Percentiles rank a stretch among this genome's conserved stretches.
Evolutionary conservation across 2,329 filamentous ascomycete genomes (phyloP).

Genomic region (Phoma sp.): DNA sequence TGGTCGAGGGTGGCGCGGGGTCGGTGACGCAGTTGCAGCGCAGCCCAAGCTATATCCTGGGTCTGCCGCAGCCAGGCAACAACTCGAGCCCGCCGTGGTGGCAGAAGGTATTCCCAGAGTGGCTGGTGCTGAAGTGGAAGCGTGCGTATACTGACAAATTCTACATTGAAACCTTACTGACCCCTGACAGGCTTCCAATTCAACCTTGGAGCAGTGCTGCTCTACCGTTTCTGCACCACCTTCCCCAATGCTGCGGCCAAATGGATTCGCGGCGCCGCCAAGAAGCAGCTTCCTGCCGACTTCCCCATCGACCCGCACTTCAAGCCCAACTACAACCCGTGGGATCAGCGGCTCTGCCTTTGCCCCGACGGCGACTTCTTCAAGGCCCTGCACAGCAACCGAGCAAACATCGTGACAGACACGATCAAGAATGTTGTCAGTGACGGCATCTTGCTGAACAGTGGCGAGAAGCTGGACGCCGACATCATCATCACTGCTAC

Average conservation of each 20-base stretch:
- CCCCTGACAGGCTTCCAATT: constrained; percentile 52
- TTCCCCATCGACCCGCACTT: constrained; percentile 53
- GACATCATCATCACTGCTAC: constrained; percentile 72
- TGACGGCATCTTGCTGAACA: constrained; percentile 56
- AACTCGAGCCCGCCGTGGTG: constrained; percentile 45
- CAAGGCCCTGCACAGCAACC: constrained; percentile 56
- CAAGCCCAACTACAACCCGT: constrained; percentile 56
- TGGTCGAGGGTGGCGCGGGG: constrained; percentile 66
- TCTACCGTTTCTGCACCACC: constrained; percentile 58
- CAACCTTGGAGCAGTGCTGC: constrained; percentile 55
- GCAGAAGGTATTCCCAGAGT: constrained; percentile 53
- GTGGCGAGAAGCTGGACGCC: constrained; percentile 56
- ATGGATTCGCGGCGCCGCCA: constrained; percentile 56
- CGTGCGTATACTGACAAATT: constrained; percentile 37
- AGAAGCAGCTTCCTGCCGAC: constrained; percentile 58
- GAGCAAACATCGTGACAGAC: constrained; percentile 61
- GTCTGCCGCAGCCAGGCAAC: constrained; percentile 54
- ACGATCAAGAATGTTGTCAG: constrained; percentile 59
- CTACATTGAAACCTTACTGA: not conserved
- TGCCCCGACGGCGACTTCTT: constrained; percentile 68
- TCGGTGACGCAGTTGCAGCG: constrained; percentile 82
- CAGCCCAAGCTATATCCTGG: constrained; percentile 68
- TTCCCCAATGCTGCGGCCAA: constrained; percentile 60
- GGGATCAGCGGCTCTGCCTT: constrained; percentile 78
- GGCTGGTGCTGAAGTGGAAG: constrained; percentile 55